These are phyloP conservation scores for Xylariaceae sp. DNA, from an alignment of 2,329 filamentous ascomycete genomes.

Conservation along the genomic window DNA sequence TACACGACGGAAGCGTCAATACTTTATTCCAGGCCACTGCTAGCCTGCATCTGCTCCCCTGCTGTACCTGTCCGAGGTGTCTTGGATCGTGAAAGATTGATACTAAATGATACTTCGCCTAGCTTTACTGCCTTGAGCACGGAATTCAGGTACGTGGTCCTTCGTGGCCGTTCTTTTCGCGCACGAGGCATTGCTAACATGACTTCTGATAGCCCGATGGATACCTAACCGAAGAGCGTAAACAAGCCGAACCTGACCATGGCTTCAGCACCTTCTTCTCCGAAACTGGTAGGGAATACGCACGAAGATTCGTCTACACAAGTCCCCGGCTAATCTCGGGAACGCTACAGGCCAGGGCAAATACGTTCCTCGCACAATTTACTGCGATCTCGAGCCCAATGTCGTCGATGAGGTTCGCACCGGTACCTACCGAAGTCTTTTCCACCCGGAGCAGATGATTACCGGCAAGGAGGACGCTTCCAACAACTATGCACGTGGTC, in stretches of 20 bases:
- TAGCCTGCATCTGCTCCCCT: conserved; percentile 9
- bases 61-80: conserved; percentile 2
- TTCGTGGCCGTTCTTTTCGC: conserved; percentile 9
- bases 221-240: conserved; percentile 96
- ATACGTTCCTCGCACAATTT: conserved; percentile 98
- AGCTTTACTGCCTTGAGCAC: conserved; percentile 99
- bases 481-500: conserved; percentile 99
- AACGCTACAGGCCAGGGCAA: conserved; percentile 76
- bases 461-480: conserved; percentile 99
- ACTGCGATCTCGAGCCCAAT: conserved; percentile 99
- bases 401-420: conserved; percentile 99
- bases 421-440: conserved; percentile 89
- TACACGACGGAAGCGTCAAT: conserved; percentile 25
- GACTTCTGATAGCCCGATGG: conserved; percentile 72
- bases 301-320: conserved; percentile 10
- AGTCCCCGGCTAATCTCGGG: conserved; percentile 13
- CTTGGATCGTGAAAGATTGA: conserved; percentile 25
- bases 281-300: conserved; percentile 72
- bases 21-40: conserved; percentile 5
- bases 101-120: conserved; percentile 27
- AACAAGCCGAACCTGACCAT: conserved; percentile 85
- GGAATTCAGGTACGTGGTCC: conserved; percentile 79
- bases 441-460: conserved; percentile 99
- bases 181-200: conserved; percentile 25
- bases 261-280: conserved; percentile 99